phyloP scores from a whole-genome alignment of 2,329 filamentous ascomycete genomes.

The Ophiostoma himal-ulmi region DNA sequence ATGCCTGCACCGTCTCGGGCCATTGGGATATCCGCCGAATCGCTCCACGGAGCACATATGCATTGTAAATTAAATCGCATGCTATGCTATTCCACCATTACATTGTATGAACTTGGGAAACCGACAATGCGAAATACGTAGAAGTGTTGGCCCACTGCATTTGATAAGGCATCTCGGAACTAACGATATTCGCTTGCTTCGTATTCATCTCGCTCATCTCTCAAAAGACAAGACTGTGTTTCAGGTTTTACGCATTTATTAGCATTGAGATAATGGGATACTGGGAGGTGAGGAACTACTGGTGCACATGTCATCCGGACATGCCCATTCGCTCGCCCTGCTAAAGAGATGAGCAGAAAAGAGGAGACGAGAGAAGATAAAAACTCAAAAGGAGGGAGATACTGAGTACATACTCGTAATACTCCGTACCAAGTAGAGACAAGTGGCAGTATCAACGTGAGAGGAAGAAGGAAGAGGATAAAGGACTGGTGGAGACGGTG shows the following conservation, averaged over 20 bases:
- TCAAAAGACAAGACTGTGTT: not conserved
- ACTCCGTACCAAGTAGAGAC: too few relatives aligned
- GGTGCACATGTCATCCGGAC: conserved; percentile 3
- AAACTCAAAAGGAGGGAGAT: too few relatives aligned
- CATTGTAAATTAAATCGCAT: not conserved
- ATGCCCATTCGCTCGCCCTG: not conserved
- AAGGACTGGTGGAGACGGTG: not conserved
- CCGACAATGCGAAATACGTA: not conserved
- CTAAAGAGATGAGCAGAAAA: not conserved
- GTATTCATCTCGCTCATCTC: not conserved
- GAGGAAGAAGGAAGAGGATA: not conserved
- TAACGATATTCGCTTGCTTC: not conserved
- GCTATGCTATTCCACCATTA: too few relatives aligned
- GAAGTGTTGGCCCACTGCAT: not conserved
- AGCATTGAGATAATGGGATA: not conserved
- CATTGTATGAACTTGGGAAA: not conserved
- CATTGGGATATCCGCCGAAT: not conserved
- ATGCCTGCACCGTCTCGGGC: not conserved
- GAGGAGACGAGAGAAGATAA: not conserved
- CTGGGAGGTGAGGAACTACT: not conserved
- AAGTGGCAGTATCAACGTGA: not conserved
- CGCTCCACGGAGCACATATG: not conserved
- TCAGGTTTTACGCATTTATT: not conserved
- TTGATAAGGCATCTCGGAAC: not conserved
- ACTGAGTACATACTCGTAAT: too few relatives aligned